Conservation (phyloP, 805 yeast genomes). For the Yarrowia sp. region DNA sequence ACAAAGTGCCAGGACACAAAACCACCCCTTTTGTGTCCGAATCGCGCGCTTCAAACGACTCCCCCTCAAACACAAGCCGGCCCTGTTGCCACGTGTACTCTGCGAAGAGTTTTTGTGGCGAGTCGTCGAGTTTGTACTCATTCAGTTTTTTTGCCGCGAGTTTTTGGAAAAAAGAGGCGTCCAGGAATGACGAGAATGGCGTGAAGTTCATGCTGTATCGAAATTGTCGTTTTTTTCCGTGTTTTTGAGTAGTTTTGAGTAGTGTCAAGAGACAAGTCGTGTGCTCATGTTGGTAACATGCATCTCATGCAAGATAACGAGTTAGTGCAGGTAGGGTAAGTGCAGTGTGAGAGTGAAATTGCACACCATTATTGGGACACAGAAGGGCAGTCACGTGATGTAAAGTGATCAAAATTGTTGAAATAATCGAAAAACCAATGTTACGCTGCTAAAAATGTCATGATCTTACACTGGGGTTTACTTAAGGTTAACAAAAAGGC, state of each 20-base stretch:
- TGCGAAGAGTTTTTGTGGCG: neutral
- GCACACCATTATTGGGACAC: too few species aligned
- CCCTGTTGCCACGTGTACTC: slow-evolving; percentile 18
- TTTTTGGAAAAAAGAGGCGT: slow-evolving; percentile 80
- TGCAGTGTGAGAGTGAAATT: too few species aligned
- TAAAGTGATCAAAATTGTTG: too few species aligned
- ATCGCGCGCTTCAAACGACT: slow-evolving; percentile 35
- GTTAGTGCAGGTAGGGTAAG: slow-evolving; percentile 13
- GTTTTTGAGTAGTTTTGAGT: too few species aligned
- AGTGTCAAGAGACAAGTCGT: too few species aligned
- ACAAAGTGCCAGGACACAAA: slow-evolving; percentile 45
- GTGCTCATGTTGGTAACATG: neutral
- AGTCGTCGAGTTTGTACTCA: slow-evolving; percentile 60
- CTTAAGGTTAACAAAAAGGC: too few species aligned
- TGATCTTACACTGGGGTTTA: too few species aligned
- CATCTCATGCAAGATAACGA: slow-evolving; percentile 9
- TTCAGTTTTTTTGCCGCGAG: slow-evolving; percentile 73
- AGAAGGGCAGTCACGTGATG: too few species aligned
- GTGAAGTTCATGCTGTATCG: slow-evolving; percentile 40
- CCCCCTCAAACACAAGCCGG: slow-evolving; percentile 12
- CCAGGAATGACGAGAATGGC: slow-evolving; percentile 70
- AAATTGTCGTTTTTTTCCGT: too few species aligned
- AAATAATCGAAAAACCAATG: too few species aligned
- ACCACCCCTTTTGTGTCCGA: neutral
- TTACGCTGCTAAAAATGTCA: too few species aligned